Evolutionary conservation across 1,139 yeast genomes (phyloP), one percentile per base, ranked within the genome.

Genomic region (Geotrichum carabidarum): DNA sequence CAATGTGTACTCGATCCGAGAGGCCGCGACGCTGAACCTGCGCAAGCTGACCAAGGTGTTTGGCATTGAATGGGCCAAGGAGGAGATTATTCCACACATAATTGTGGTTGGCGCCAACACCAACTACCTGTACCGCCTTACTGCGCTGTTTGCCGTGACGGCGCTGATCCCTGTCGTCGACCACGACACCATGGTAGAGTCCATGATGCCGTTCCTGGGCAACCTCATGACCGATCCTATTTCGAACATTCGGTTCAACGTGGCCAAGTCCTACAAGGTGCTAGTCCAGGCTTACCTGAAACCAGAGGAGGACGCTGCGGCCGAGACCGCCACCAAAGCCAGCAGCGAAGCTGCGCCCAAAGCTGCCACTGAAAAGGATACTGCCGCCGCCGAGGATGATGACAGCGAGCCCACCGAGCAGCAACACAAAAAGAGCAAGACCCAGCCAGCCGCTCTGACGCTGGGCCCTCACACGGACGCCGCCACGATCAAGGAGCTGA

Each of bases 221-320:
- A 82, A 81, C 54, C 77, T 91, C 62, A 77, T 83, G 47, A 77
- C 76, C 51, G 99, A 93, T 72, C 79, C 83, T 4, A 97, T 93
- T 55, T 96, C 99, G 63, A 93, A 93, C 70, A 91, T 93, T 63
- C 79, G 97, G 68, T 93, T 93, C 75, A 93, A 91, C 70, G 91
- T 88, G 60, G 98, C 99, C 31, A 90, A 88, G 71, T 81, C 95
- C 31, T 83, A 86, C 67, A 77, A 81, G 47, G 76, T 78, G 15
- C 74, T 87, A 49, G 83, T 79, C 41, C 78, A 80, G 67, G 77
- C 79, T 40, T 76, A 81, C 62, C 64, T 71, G 49, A 67, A 70
- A 57, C 59, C 55, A 42, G 51, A 53, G 38, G 49, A 44, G 18
- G 34, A 42, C 40, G 55, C 58, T 14, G 51, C 17, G 15, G 42